These are phyloP conservation scores for Pisolithus sp. DNA, from an alignment of 768 basidiomycete species.

Conservation along the genomic window DNA sequence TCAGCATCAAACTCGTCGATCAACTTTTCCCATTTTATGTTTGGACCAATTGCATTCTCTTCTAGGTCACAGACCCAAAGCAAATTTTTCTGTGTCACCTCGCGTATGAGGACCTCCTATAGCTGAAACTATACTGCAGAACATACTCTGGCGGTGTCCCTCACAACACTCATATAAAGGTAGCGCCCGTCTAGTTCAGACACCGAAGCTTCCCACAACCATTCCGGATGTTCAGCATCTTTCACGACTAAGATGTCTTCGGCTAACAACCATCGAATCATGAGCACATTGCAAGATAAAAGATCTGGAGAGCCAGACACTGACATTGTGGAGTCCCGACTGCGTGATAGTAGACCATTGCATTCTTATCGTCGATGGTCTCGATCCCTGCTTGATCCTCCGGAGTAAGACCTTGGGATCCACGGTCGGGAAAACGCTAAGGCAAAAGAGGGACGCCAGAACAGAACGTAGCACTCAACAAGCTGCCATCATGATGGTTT, in stretches of 20 bases:
- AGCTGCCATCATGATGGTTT: not conserved
- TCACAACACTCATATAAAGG: constrained; percentile 44
- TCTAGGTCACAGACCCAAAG: constrained; percentile 69
- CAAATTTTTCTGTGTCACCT: constrained; percentile 52
- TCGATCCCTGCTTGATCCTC: constrained; percentile 53
- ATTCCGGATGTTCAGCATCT: constrained; percentile 57
- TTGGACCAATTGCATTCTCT: constrained; percentile 49
- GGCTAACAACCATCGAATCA: constrained; percentile 31
- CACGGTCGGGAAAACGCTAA: constrained; percentile 52
- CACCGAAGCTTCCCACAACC: constrained; percentile 52
- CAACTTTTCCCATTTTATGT: constrained; percentile 70
- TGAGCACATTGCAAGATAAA: constrained; percentile 1
- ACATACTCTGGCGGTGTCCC: constrained; percentile 59
- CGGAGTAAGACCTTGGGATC: constrained; percentile 37
- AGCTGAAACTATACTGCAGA: not conserved
- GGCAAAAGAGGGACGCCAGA: not conserved
- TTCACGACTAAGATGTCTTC: constrained; percentile 64
- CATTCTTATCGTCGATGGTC: constrained; percentile 56
- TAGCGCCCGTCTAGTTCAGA: constrained; percentile 63
- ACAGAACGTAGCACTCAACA: not conserved
- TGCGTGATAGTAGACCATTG: constrained; percentile 72
- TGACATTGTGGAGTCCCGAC: constrained; percentile 66
- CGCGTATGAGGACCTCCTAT: not conserved
- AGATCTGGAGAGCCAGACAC: constrained; percentile 14
- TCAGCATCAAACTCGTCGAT: constrained; percentile 62